Base-by-base conservation (phyloP, 139 green algal genomes). In the Picochlorum sp. region DNA sequence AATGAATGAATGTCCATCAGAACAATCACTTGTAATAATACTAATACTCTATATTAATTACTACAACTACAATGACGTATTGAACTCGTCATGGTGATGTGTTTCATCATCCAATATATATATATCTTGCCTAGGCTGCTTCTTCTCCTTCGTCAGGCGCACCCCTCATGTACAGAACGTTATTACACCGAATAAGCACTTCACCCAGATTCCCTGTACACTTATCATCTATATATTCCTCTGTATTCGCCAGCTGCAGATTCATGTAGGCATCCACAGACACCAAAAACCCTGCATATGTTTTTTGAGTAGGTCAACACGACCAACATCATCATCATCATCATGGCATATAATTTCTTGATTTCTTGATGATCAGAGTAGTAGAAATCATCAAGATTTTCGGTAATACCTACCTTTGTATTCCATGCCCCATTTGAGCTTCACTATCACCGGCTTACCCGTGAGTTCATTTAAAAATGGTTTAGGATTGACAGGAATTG, bases 351-450 rank as follows among this genome's bases (percentile, higher is more conserved):
- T 50, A 6, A 2, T 52, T 9, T 26, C 6, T 13, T 15, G 58
- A 28, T 10, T 14, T 30, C 6, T 6, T 3, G 24, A n/a, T n/a
- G n/a, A 30, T 13, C 26, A 10, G 8, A 11, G 58, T 15, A 18
- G 8, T 31, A 34, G 14, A 16, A 20, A 24, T 23, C 14, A 15
- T 16, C 3, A 30, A 3, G 14, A 49, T 1, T 18, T 14, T 47
- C 10, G 14, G 4, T 18, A n/a, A n/a, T n/a, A 8, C 60, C n/a
- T 44, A 87, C 81, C 88, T 81, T 95, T 96, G 83, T 98, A 98
- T 74, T 97, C 92, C 90, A 97, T 97, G 6, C 92, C 92, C 92
- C 92, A 98, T 69, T 98, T 98, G 11, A 98, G 85, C 78, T 96
- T 97, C 15, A 97, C 86, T 30, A 97, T 88, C 13, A 98, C 83